A percentile compares a stretch with the other conserved stretches of the same genome.
Evolutionary conservation across 805 yeast species (phyloP).

Genomic region (Starmerella vaccinii): DNA sequence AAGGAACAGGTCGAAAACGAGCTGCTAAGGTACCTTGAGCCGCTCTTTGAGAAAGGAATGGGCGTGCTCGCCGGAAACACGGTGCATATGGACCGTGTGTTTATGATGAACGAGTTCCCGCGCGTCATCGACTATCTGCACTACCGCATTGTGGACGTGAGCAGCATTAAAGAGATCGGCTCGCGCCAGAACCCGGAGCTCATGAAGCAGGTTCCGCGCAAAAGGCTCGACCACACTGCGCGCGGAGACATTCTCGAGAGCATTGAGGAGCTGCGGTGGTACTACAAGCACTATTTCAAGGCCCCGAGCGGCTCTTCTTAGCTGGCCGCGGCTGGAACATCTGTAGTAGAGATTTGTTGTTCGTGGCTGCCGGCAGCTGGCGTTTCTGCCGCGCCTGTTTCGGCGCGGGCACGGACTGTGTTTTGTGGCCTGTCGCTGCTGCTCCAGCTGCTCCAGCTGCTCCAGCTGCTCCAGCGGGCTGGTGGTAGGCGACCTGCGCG

Average conservation of each 20-base stretch:
- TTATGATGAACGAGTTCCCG: constrained; percentile 78
- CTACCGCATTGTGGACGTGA: constrained; percentile 83
- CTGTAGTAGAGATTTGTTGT: constrained; percentile 28
- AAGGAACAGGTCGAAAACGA: constrained; percentile 54
- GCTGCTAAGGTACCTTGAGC: constrained; percentile 50
- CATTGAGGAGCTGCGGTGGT: constrained; percentile 73
- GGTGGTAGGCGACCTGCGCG: constrained; percentile 15
- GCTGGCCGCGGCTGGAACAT: constrained; percentile 27
- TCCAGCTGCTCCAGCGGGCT: too few species aligned
- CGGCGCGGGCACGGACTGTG: constrained; percentile 8
- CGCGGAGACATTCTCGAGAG: constrained; percentile 80
- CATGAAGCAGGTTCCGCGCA: constrained; percentile 48
- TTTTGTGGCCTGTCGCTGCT: background rate
- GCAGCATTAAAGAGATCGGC: constrained; percentile 73
- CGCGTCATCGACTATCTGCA: constrained; percentile 44
- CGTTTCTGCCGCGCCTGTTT: constrained; percentile 9
- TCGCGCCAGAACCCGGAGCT: constrained; percentile 63
- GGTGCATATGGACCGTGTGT: constrained; percentile 81
- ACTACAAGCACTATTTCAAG: constrained; percentile 47
- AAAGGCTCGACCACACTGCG: constrained; percentile 74
- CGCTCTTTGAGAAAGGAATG: constrained; percentile 34
- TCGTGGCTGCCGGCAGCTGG: constrained; percentile 11
- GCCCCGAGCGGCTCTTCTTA: constrained; percentile 2
- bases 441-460: too few species aligned
- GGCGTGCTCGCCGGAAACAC: constrained; percentile 87